Evolutionary conservation across 495 filamentous ascomycete genomes (phyloP), one percentile per base, ranked within the genome.

Genomic region (Antarctomyces pellizariae): DNA sequence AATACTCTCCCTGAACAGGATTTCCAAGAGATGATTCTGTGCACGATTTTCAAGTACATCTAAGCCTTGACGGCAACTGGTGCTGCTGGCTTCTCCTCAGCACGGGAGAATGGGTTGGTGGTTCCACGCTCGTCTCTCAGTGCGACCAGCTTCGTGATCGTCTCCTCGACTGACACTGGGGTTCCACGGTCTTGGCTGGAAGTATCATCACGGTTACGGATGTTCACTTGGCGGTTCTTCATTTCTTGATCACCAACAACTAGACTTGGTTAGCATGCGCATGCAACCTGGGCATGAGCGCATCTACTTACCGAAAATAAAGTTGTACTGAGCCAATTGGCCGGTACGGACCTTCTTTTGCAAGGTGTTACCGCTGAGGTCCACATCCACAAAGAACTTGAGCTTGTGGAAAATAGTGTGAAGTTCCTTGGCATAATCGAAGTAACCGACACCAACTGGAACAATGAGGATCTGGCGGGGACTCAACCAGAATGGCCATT

Each of bases 401-500:
- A 64, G 46, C 13, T 44, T 49, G 28, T 59, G 57, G 36, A 73
- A 56, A 12, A 64, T 48, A 7, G 32, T 25, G 13, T 45, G 41
- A 10, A 95, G 62, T 52, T 95, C 86, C 43, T 73, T 56, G 10
- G 69, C 79, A 43, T 95, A 97, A 35, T 79, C 75, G 38, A 79
- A 72, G 34, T 71, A 66, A 17, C 64, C 62, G 11, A 73, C 74
- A 61, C 83, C 83, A 34, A 97, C 83, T 2, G 86, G 89, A 5
- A 95, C 70, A 29, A 95, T 67, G 34, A 95, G 54, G 25, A 95
- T 64, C 53, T 97, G 86, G 11, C 84, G 70, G 14, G 86, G 86
- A 36, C 71, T 83, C 32, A 97, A 51, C 86, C 86, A 97, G 62
- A 93, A 91, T 0, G 86, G 86, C 84, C 84, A 95, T 52, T 91